Base-by-base conservation (phyloP, 495 filamentous ascomycete species). In the Hypoxylon fuscum region DNA sequence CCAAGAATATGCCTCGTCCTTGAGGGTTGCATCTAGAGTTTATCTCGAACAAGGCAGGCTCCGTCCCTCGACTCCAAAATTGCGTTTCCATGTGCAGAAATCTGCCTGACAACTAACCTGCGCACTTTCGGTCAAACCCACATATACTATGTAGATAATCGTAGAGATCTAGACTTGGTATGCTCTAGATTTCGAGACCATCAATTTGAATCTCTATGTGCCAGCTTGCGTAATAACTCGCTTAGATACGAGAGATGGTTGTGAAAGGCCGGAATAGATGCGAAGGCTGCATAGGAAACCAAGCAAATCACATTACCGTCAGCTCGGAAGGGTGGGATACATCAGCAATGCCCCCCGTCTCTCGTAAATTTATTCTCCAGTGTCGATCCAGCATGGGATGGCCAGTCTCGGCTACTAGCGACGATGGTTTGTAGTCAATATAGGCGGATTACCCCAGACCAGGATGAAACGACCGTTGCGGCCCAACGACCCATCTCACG, bases 401-500 rank as follows among this genome's bases (percentile, higher is more conserved):
- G 40, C 48, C 62, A 2, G 22, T 22, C n/a, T 55, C 42, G 49
- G 55, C 40, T 55, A 29, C 44, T 50, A 43, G 55, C 38, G 54
- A 38, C 54, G 29, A 23, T 43, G n/a, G 29, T 31, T 49, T 21
- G 27, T 46, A 25, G 46, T 42, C 25, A 41, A 34, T 29, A 14
- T 51, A 23, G 21, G 49, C 48, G 22, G 55, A 65, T 10, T 35
- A 51, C 55, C 55, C 55, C 62, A 44, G 55, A 50, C 48, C 29
- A 42, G 49, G 22, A 8, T 65, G 62, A 65, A 65, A 65, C 62
- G 38, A 20, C 14, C 6, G 38, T 60, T 55, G 62, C 55, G 45
- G 55, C 50, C 62, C 45, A 60, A 65, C 46, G 62, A 65, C 48
- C 38, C 40, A 65, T 65, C 59, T 65, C 55, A 55, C 31, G 27